phyloP scores from a whole-genome alignment of 192 early-diverging fungal species.

The Gonapodya sp. region DNA sequence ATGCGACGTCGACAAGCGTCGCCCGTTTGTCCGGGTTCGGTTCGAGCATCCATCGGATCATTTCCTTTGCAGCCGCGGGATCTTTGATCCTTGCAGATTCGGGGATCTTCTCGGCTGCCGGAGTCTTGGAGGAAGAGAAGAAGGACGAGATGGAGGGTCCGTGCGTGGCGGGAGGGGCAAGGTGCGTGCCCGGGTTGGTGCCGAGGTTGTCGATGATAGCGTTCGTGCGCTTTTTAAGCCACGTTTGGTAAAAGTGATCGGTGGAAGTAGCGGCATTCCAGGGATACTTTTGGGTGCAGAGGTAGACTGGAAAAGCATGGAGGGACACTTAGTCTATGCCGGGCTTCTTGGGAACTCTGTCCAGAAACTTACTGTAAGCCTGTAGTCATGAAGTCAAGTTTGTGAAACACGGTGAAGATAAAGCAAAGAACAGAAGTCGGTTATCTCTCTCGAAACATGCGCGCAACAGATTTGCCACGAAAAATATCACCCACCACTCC shows the following conservation, averaged over 20 bases:
- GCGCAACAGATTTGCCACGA: no score
- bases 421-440: no score
- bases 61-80: neutral
- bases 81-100: neutral
- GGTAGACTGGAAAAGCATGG: neutral
- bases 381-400: no score
- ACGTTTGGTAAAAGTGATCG: neutral
- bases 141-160: neutral
- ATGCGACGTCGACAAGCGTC: neutral
- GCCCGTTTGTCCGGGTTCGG: neutral
- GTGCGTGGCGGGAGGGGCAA: neutral
- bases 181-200: neutral
- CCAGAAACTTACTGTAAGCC: no score
- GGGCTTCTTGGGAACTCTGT: neutral
- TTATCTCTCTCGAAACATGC: no score
- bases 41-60: neutral
- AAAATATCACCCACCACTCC: no score
- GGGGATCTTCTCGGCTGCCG: neutral
- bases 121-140: neutral
- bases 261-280: neutral
- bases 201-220: neutral
- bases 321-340: neutral
- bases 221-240: neutral
- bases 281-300: neutral
- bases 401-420: no score